Evolutionary conservation across 108 stramenopile species (phyloP).

Genomic region (Thalassiosira profunda): DNA sequence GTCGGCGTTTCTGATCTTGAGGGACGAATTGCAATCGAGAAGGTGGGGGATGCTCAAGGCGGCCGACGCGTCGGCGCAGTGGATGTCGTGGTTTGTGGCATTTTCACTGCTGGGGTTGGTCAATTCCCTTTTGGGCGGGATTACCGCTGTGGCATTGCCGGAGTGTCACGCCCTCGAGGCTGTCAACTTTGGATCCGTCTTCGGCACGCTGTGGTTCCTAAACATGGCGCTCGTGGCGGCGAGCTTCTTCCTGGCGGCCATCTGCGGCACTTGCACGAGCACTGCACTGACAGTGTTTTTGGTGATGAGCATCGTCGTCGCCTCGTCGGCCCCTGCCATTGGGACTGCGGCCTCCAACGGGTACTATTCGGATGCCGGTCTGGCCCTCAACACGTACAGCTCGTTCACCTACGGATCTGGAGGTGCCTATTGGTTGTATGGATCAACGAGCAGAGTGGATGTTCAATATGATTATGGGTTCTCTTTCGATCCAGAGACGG

Average conservation of each 20-base stretch:
- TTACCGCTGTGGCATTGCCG: slow-evolving; percentile 23
- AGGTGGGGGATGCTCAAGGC: slow-evolving; percentile 49
- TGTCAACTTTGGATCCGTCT: slow-evolving; percentile 39
- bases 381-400: slow-evolving; percentile 19
- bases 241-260: slow-evolving; percentile 51
- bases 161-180: slow-evolving; percentile 32
- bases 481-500: slow-evolving; percentile 3
- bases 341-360: neutral
- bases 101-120: slow-evolving; percentile 28
- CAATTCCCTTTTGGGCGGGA: slow-evolving; percentile 46
- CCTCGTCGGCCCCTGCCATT: slow-evolving; percentile 25
- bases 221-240: slow-evolving; percentile 44
- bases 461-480: neutral
- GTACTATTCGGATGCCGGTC: neutral
- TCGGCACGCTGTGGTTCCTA: slow-evolving; percentile 48
- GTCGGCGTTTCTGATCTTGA: slow-evolving; percentile 41
- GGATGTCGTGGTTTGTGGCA: slow-evolving; percentile 49
- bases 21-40: slow-evolving; percentile 45
- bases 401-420: neutral
- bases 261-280: slow-evolving; percentile 38
- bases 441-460: slow-evolving; percentile 2
- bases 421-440: slow-evolving; percentile 32
- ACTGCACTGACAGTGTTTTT: slow-evolving; percentile 23
- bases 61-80: slow-evolving; percentile 44
- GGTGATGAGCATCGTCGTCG: slow-evolving; percentile 37